Base-by-base conservation (phyloP, 208 protist genomes). In the Leishmania turanica region DNA sequence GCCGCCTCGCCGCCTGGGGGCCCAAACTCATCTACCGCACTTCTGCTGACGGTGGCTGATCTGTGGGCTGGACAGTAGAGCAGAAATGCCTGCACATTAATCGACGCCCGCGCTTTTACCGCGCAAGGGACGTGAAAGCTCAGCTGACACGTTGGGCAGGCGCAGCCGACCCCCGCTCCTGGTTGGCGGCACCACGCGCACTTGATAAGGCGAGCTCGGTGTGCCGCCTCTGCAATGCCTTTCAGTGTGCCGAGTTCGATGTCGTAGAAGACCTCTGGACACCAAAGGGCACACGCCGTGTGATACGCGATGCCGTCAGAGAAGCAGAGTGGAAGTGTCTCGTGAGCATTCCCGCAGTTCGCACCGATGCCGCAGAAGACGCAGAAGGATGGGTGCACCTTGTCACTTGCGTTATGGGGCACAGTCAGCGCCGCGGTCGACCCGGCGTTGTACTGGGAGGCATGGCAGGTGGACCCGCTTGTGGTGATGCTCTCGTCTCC, bases 211-310 rank as follows among this genome's bases (percentile, higher is more conserved):
- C 49, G 71, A 40, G 81, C 78, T 1, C 91, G 86, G 45, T 73
- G 73, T 9, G 86, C 65, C 3, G 87, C 90, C 0, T 80, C 88
- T 9, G 62, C 47, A 17, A 96, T 56, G 58, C 88, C 75, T 21
- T 53, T 56, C 75, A 95, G 82, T 34, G 17, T 42, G 21, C 56
- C 72, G 27, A 75, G 37, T 24, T 70, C 19, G n/a, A n/a, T 65
- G 53, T 94, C 84, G 81, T 87, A 92, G 81, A 86, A 96, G 27
- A 96, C 92, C 77, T 95, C 91, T 75, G 92, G 90, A 60, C 88
- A 92, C 93, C 93, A 96, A 21, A 96, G 80, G 0, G 93, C 93
- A 72, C 93, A 96, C 9, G 73, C 77, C 34, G 85, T 77, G 82
- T 96, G 92, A 69, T 90, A 89, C 8, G 37, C 9, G 40, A 84